phyloP scores from a whole-genome alignment of 208 protist species.

The Crithidia acanthocephali region DNA sequence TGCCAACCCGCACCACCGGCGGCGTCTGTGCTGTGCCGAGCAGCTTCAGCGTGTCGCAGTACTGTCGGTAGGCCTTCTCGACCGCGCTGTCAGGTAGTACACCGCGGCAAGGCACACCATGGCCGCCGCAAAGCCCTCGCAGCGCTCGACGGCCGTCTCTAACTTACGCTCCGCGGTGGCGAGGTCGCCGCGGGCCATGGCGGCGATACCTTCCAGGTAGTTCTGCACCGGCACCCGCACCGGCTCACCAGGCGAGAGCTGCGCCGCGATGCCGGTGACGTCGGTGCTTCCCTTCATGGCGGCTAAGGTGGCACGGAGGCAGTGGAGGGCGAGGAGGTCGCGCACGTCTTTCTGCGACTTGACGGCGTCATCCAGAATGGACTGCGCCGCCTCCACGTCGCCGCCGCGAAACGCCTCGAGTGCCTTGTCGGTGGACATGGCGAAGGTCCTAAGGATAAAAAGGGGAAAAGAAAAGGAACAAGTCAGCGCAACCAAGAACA shows the following conservation, averaged over 20 bases:
- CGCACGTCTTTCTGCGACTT: conserved; percentile 41
- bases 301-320: conserved; percentile 72
- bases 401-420: conserved; percentile 59
- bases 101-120: conserved; percentile 76
- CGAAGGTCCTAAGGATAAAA: neutral
- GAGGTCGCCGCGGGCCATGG: conserved; percentile 62
- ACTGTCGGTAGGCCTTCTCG: conserved; percentile 76
- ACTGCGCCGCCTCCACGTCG: conserved; percentile 49
- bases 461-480: neutral
- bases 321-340: conserved; percentile 64
- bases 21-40: conserved; percentile 66
- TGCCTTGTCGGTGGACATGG: conserved; percentile 43
- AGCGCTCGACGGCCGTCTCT: conserved; percentile 54
- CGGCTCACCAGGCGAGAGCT: conserved; percentile 18
- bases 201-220: conserved; percentile 80
- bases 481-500: no score
- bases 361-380: conserved; percentile 49
- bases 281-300: conserved; percentile 76
- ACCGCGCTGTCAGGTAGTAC: conserved; percentile 62
- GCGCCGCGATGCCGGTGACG: conserved; percentile 19
- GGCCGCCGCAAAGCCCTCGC: conserved; percentile 62
- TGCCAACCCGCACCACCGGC: conserved; percentile 79
- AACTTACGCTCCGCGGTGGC: conserved; percentile 69
- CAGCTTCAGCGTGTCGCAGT: conserved; percentile 64
- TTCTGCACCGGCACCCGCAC: conserved; percentile 43